Evolutionary conservation across 2,329 filamentous ascomycete genomes (phyloP), one percentile per base, ranked within the genome.

Genomic region (Davidsoniella neocaledoniae): DNA sequence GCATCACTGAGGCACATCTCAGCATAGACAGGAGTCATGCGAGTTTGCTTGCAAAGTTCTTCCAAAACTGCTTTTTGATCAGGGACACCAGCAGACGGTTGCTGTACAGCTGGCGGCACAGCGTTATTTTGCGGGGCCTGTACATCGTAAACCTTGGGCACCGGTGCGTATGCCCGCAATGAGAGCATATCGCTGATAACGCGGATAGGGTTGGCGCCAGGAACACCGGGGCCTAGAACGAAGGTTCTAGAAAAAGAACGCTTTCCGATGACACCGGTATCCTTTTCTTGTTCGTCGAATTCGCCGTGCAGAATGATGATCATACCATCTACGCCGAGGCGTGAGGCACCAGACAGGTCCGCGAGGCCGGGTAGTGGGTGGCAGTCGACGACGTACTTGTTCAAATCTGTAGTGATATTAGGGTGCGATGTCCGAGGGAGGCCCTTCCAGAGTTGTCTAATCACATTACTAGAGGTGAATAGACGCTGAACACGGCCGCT

Each of bases 191-290:
- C 87, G 61, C 77, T 88, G 55, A 88, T 71, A 37, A 94, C 82
- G 44, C 86, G 76, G 50, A 93, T 76, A 1, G 68, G 73, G 16
- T 77, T 76, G 43, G 71, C 68, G 4, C 77, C 72, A 0, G 77
- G 76, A 33, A 72, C 72, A 29, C 83, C 85, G 1, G 86, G 86
- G 0, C 85, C 85, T 16, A 94, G 71, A 39, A 88, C 68, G 60
- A 93, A 86, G 0, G 77, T 83, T 46, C 87, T 79, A 49, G 87
- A 86, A 63, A 94, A 94, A 61, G 82, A 86, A 53, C 86, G 79
- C 57, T 79, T 76, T 37, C 77, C 71, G 41, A 73, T 73, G 42
- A 74, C 71, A 44, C 72, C 68, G 19, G 71, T 73, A 14, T 64
- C 63, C 3, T 66, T 62, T 56, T 83, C 76, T 16, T 80, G 68